A percentile compares a stretch with the other conserved stretches of the same genome.
These are phyloP conservation scores for Ceriops tagal DNA, from an alignment of 345 rosid genomes.

Conservation along the genomic window DNA sequence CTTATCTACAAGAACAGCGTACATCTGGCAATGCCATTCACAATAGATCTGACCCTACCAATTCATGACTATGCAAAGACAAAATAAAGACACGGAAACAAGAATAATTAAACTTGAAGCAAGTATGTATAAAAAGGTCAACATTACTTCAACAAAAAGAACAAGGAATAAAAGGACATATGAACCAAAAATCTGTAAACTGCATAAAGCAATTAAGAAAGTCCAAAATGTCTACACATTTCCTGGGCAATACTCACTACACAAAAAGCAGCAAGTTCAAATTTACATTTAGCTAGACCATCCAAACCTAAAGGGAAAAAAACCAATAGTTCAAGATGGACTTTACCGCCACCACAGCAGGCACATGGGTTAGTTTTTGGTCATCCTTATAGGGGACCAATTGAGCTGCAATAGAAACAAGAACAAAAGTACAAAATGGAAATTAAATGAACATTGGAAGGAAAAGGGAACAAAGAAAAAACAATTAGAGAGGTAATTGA, in stretches of 20 bases:
- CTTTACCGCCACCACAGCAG: conserved; percentile 91
- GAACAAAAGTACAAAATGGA: not conserved
- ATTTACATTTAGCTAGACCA: not conserved
- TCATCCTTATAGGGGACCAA: conserved; percentile 56
- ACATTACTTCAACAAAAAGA: no score
- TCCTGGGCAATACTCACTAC: not conserved
- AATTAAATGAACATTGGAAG: conserved; percentile 3
- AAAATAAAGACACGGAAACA: no score
- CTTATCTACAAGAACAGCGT: no score
- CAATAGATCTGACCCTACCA: no score
- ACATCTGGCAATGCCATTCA: no score
- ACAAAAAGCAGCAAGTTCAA: not conserved
- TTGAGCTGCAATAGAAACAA: conserved; percentile 64
- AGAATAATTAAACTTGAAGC: no score
- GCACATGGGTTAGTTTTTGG: conserved; percentile 54
- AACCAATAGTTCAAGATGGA: conserved; percentile 1
- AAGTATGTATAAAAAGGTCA: no score
- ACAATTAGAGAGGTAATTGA: not conserved
- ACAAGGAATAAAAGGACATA: no score
- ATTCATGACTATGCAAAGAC: no score
- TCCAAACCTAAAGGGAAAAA: no score
- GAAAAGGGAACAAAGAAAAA: not conserved
- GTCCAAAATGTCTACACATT: not conserved
- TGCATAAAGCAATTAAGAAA: not conserved
- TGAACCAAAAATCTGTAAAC: no score